Conservation (phyloP, 371 early-diverging fungal genomes). For the Actinomucor elegans region DNA sequence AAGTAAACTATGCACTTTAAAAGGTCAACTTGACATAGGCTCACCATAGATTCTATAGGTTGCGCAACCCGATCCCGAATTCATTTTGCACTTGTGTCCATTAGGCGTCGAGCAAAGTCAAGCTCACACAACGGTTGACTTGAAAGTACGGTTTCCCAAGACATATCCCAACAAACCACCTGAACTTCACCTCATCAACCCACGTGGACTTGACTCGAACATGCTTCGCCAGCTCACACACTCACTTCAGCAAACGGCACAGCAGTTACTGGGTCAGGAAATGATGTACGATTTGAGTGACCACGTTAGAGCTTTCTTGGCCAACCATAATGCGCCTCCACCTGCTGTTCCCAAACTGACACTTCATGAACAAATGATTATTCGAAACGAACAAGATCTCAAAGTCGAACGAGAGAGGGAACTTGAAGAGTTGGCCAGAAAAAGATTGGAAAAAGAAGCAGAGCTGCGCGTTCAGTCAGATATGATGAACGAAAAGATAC, state of each 20-base stretch:
- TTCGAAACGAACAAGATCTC: slow-evolving; percentile 56
- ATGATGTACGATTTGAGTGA: slow-evolving; percentile 77
- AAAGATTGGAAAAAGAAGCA: slow-evolving; percentile 42
- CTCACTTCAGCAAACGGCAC: slow-evolving; percentile 45
- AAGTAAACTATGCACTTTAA: slow-evolving; percentile 36
- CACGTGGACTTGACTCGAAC: slow-evolving; percentile 54
- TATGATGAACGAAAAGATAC: slow-evolving; percentile 54
- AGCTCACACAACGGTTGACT: slow-evolving; percentile 53
- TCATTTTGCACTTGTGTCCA: slow-evolving; percentile 60
- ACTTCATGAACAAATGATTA: slow-evolving; percentile 63
- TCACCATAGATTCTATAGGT: slow-evolving; percentile 34
- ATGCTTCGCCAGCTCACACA: slow-evolving; percentile 47
- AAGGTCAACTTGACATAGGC: neutral
- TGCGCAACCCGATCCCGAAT: slow-evolving; percentile 62
- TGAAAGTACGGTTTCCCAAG: slow-evolving; percentile 65
- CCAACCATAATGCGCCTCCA: slow-evolving; percentile 59
- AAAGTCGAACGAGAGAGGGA: slow-evolving; percentile 48
- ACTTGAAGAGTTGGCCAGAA: slow-evolving; percentile 38
- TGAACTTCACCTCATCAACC: slow-evolving; percentile 57
- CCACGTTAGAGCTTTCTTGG: slow-evolving; percentile 63
- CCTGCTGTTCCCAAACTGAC: slow-evolving; percentile 54
- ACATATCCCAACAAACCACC: slow-evolving; percentile 73
- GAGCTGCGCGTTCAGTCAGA: slow-evolving; percentile 56
- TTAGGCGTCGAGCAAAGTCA: slow-evolving; percentile 55
- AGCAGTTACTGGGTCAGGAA: slow-evolving; percentile 61